Evolutionary conservation across 139 green algal species (phyloP).

Genomic region (Chlamydomonas schloesseri): DNA sequence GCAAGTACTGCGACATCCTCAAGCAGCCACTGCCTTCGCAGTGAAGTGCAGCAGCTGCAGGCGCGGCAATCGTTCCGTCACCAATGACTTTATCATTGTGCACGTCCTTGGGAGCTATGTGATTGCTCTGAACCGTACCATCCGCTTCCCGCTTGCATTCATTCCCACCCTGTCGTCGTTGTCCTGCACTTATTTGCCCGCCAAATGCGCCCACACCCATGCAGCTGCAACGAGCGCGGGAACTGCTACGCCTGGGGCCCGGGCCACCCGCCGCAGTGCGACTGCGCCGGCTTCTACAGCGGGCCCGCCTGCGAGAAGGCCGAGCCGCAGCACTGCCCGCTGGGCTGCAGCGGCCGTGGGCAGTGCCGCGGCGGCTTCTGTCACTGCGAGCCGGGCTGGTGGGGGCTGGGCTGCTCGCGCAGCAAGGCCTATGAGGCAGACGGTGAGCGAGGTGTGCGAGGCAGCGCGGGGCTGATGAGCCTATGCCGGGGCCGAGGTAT

Average conservation of each 20-base stretch:
- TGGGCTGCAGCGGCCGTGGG: slow-evolving; percentile 2
- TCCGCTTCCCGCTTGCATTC: too few relatives aligned
- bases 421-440: slow-evolving; percentile 7
- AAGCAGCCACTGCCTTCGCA: too few relatives aligned
- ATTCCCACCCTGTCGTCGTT: too few relatives aligned
- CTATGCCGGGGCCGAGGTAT: neutral
- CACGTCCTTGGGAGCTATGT: too few relatives aligned
- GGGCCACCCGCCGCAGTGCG: neutral
- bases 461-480: too few relatives aligned
- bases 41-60: too few relatives aligned
- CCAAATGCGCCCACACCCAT: too few relatives aligned
- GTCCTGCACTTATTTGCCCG: too few relatives aligned
- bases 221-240: slow-evolving; percentile 5
- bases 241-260: neutral
- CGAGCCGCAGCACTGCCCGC: neutral
- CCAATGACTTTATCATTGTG: too few relatives aligned
- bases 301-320: neutral
- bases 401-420: slow-evolving; percentile 43
- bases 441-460: neutral
- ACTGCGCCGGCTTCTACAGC: neutral
- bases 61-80: too few relatives aligned
- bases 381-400: slow-evolving; percentile 41
- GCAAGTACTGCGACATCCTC: too few relatives aligned
- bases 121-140: too few relatives aligned
- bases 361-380: slow-evolving; percentile 41